Percentiles rank a stretch among this genome's conserved stretches.
Conservation (phyloP, 345 rosid species). For the Hibiscus trionum region DNA sequence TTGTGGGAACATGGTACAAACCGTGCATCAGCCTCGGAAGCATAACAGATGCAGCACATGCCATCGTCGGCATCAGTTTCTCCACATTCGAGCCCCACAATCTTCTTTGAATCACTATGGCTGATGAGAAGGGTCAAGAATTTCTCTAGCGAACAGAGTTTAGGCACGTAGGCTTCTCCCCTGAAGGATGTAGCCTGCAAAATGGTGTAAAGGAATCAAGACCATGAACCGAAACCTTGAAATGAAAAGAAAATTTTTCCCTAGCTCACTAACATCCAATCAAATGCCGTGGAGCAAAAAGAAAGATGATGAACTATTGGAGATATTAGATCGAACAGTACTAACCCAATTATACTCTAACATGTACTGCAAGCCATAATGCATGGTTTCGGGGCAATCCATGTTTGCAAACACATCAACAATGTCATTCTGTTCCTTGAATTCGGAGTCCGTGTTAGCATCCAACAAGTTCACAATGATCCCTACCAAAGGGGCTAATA, state of each 20-base stretch:
- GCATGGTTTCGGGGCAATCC: slow-evolving; percentile 60
- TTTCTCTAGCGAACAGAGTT: slow-evolving; percentile 52
- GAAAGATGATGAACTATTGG: neutral
- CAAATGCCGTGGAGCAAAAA: neutral
- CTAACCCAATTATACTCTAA: slow-evolving; percentile 84
- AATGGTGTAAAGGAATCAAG: neutral
- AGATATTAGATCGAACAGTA: slow-evolving; percentile 12
- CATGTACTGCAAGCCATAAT: slow-evolving; percentile 32
- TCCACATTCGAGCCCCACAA: slow-evolving; percentile 18
- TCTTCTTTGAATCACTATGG: slow-evolving; percentile 34
- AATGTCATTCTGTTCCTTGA: slow-evolving; percentile 46
- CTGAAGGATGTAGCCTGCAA: slow-evolving; percentile 56
- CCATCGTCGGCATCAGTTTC: slow-evolving; percentile 43
- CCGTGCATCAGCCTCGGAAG: slow-evolving; percentile 51
- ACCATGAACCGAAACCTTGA: neutral
- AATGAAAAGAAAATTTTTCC: neutral
- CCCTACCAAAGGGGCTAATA: slow-evolving; percentile 81
- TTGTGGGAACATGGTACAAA: slow-evolving; percentile 75
- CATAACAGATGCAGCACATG: slow-evolving; percentile 84
- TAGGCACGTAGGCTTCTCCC: slow-evolving; percentile 41
- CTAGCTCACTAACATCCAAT: neutral
- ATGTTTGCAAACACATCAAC: slow-evolving; percentile 68
- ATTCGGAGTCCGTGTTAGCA: slow-evolving; percentile 35
- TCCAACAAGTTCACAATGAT: slow-evolving; percentile 85
- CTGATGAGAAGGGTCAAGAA: slow-evolving; percentile 54